Evolutionary conservation across 441 rosid genomes (phyloP).

Genomic region (Aleurites moluccanus): DNA sequence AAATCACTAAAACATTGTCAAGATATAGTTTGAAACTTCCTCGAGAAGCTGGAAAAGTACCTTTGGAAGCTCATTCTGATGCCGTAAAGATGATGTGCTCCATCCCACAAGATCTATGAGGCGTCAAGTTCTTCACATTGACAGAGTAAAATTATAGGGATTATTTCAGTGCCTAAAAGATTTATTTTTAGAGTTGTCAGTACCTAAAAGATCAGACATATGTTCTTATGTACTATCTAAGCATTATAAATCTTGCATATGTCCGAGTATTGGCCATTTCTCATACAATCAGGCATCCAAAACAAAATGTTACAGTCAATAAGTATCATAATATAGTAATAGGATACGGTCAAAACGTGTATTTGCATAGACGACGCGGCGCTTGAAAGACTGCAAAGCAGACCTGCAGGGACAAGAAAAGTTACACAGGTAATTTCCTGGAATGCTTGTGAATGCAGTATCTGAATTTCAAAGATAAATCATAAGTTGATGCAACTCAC

Average conservation of each 20-base stretch:
- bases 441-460: constrained; percentile 11
- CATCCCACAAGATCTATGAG: constrained; percentile 78
- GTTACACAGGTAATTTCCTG: constrained; percentile 7
- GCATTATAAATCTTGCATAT: constrained; percentile 3
- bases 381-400: constrained; percentile 77
- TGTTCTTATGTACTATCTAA: neutral
- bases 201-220: neutral
- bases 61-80: constrained; percentile 68
- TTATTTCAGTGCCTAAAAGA: neutral
- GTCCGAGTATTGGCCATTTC: neutral
- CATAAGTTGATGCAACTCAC: constrained; percentile 47
- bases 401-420: constrained; percentile 53
- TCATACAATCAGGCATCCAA: neutral
- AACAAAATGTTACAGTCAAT: neutral
- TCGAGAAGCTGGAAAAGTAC: constrained; percentile 31
- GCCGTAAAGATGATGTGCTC: constrained; percentile 86
- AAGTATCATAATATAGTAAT: neutral
- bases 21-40: constrained; percentile 14
- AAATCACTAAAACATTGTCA: constrained; percentile 19
- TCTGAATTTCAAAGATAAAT: constrained; percentile 4
- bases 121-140: constrained; percentile 40
- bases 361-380: constrained; percentile 81
- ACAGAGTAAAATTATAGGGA: constrained; percentile 8
- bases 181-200: no score
- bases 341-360: constrained; percentile 81